Evolutionary conservation across 805 yeast genomes (phyloP), one percentile per base, ranked within the genome.

Genomic region (Yamadazyma sp.): DNA sequence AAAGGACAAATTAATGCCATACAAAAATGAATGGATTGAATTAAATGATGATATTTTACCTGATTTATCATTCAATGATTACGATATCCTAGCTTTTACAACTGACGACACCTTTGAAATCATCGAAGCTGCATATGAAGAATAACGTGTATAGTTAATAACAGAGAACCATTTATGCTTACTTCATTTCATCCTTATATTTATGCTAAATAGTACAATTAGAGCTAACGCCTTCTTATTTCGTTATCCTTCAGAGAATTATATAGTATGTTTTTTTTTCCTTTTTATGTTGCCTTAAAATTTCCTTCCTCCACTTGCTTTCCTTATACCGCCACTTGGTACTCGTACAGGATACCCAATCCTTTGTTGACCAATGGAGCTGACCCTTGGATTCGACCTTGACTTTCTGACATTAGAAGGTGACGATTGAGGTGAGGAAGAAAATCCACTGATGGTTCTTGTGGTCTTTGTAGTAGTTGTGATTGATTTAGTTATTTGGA

Each of bases 11-110:
- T 55, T 55, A 25, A 31, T 50, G 2, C 66, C 70, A 1, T 57
- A 62, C 34, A 55, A 48, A 7, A 62, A 60, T 37, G 46, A 55
- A 32, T 65, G 71, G 71, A 48, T 61, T 5, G 61, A 55, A 17
- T 35, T 62, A 8, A 38, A 39, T 7, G 55, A 53, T 21, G 61
- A 61, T 17, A 53, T 46, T 13, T 39, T 73, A 19, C 47, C 49
- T n/a, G 46, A 44, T 5, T 33, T 69, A 4, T 43, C 47, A 8
- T 52, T 72, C 37, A 51, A 43, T 13, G 79, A 75, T 44, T 62
- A 63, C 42, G 65, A 62, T 25, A 49, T 63, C 4, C 23, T 75
- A 8, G 69, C 70, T 6, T 75, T 75, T 49, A 62, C 62, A 10
- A 60, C 56, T 13, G 75, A 67, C 33, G 66, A 60, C 5, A 46